A percentile compares a stretch with the other conserved stretches of the same genome.
Evolutionary conservation across 2,329 filamentous ascomycete species (phyloP).

Genomic region (Paramyrothecium sp.): DNA sequence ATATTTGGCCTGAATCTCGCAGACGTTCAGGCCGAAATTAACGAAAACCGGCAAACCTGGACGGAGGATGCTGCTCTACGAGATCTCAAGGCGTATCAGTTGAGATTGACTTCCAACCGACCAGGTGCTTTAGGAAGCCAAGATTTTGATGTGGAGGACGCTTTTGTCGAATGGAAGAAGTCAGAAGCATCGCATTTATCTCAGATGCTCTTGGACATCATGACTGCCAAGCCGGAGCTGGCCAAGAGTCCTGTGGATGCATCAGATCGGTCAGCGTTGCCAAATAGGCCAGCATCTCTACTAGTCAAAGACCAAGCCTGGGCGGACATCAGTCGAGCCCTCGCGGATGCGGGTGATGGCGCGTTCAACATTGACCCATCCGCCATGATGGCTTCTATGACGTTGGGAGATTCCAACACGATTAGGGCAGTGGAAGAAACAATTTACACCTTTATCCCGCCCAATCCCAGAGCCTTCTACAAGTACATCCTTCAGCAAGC

Average conservation of each 20-base stretch:
- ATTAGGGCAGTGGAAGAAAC: constrained; percentile 59
- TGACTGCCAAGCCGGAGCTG: constrained; percentile 82
- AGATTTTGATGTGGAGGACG: constrained; percentile 88
- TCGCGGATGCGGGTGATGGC: constrained; percentile 43
- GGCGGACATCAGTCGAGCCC: constrained; percentile 49
- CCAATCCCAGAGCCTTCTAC: constrained; percentile 80
- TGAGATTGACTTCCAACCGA: constrained; percentile 78
- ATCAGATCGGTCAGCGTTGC: constrained; percentile 56
- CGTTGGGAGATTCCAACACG: constrained; percentile 53
- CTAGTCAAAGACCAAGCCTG: constrained; percentile 50
- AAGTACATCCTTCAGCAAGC: constrained; percentile 78
- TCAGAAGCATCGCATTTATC: constrained; percentile 84
- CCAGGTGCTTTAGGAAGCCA: constrained; percentile 74
- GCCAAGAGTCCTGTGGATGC: constrained; percentile 68
- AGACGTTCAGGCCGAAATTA: constrained; percentile 84
- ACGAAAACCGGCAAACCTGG: constrained; percentile 77
- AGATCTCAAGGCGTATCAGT: constrained; percentile 92
- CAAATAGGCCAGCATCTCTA: constrained; percentile 44
- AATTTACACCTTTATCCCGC: constrained; percentile 85
- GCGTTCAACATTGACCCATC: constrained; percentile 60
- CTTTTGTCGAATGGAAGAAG: constrained; percentile 88
- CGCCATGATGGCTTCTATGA: constrained; percentile 65
- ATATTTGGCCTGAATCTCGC: constrained; percentile 81
- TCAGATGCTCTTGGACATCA: constrained; percentile 88
- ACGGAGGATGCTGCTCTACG: constrained; percentile 87